A percentile compares a stretch with the other conserved stretches of the same genome.
Conservation (phyloP, 2,329 filamentous ascomycete species). For the Pseudocercospora pini-densiflorae region DNA sequence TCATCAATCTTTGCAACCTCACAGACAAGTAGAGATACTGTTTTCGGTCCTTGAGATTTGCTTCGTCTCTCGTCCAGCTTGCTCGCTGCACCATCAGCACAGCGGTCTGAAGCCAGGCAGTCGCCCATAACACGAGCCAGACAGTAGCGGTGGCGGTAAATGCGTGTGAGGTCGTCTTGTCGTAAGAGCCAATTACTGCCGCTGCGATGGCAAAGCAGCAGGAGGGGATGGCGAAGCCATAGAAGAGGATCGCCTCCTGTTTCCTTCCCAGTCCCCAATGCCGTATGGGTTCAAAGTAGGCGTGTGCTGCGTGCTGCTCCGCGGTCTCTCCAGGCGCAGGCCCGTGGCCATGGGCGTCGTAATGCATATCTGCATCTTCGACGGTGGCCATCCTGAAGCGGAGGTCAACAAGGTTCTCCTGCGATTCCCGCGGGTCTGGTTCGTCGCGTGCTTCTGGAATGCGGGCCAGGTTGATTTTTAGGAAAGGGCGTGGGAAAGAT, state of each 20-base stretch:
- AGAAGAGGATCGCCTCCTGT: constrained; percentile 37
- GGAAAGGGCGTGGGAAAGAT: background rate
- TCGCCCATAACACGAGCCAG: constrained; percentile 38
- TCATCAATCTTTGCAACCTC: constrained; percentile 38
- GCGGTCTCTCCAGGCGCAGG: constrained; percentile 35
- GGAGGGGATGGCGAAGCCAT: constrained; percentile 34
- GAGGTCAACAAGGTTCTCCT: constrained; percentile 9
- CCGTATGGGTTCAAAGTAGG: constrained; percentile 27
- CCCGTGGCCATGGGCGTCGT: constrained; percentile 20
- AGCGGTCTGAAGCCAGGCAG: constrained; percentile 41
- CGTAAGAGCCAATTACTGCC: constrained; percentile 31
- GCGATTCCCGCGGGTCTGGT: background rate
- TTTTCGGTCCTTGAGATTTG: constrained; percentile 37
- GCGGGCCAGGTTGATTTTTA: background rate
- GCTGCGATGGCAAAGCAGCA: constrained; percentile 37
- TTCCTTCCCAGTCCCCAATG: constrained; percentile 37
- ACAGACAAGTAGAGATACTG: constrained; percentile 40
- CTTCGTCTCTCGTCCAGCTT: constrained; percentile 41
- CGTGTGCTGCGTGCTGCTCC: constrained; percentile 36
- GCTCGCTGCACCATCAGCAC: constrained; percentile 39
- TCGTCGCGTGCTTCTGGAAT: background rate
- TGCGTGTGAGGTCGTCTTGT: constrained; percentile 24
- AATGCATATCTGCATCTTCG: constrained; percentile 25
- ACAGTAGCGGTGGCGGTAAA: constrained; percentile 35
- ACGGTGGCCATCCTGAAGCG: constrained; percentile 21